A percentile compares a stretch with the other conserved stretches of the same genome.
Evolutionary conservation across 306 rosid genomes (phyloP).

Genomic region (Cicer bijugum): DNA sequence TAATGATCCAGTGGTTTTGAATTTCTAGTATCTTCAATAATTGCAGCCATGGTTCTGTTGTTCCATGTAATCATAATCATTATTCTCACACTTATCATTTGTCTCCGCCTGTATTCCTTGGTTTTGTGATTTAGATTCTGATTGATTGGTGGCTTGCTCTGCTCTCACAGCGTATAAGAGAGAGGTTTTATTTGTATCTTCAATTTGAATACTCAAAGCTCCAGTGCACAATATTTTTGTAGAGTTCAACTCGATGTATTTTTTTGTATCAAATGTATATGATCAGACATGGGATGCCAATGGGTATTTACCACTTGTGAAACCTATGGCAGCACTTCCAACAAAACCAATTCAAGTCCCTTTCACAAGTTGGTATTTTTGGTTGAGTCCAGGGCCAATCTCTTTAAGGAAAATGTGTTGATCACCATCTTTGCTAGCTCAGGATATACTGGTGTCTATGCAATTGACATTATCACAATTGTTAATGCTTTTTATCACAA

Average conservation of each 20-base stretch:
- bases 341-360: conserved; percentile 48
- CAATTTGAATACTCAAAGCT: not conserved
- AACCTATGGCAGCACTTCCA: conserved; percentile 82
- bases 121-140: conserved; percentile 31
- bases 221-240: not conserved
- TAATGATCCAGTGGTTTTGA: not conserved
- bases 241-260: not conserved
- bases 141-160: not conserved
- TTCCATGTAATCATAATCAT: not conserved
- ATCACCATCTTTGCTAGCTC: conserved; percentile 87
- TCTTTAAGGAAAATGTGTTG: conserved; percentile 75
- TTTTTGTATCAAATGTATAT: no score
- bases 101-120: not conserved
- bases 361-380: conserved; percentile 59
- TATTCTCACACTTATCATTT: conserved; percentile 18
- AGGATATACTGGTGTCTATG: conserved; percentile 75
- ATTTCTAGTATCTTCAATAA: conserved; percentile 13
- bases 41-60: conserved; percentile 34
- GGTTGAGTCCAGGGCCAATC: conserved; percentile 85
- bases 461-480: conserved; percentile 71
- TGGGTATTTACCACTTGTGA: conserved; percentile 57
- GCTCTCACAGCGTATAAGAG: not conserved
- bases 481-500: conserved; percentile 81
- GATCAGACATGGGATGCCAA: no score
- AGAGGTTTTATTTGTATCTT: not conserved